phyloP scores from a whole-genome alignment of 345 rosid genomes.

The Moricandia moricandioides region DNA sequence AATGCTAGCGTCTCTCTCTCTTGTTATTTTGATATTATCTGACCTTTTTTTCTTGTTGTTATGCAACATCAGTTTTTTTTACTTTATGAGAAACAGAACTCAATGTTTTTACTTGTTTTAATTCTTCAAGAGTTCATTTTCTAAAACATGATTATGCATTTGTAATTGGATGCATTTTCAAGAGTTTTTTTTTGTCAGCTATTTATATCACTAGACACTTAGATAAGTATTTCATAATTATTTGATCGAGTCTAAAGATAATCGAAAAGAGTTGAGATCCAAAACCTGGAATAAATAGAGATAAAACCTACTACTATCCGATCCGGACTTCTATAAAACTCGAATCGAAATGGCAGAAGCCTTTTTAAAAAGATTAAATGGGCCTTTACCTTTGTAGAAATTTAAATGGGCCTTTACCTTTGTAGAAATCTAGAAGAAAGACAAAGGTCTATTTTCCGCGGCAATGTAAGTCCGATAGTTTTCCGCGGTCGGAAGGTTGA shows the following conservation, averaged over 20 bases:
- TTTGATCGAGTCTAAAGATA: no score
- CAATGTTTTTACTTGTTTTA: background rate
- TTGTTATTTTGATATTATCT: background rate
- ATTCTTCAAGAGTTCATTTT: background rate
- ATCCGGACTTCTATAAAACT: no score
- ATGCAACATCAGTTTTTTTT: background rate
- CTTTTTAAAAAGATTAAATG: no score
- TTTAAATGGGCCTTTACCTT: background rate
- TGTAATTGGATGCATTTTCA: background rate
- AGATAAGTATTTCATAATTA: no score
- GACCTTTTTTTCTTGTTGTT: background rate
- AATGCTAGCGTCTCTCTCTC: background rate
- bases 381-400: background rate
- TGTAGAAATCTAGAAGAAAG: background rate
- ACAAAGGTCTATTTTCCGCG: no score
- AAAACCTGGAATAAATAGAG: no score
- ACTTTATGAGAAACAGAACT: background rate
- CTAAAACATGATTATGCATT: background rate
- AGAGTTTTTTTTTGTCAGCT: no score
- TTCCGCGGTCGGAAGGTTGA: conserved; percentile 12
- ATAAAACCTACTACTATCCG: no score
- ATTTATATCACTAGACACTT: no score
- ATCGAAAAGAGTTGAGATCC: no score
- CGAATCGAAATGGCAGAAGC: no score
- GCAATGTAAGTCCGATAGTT: background rate